Conservation (phyloP, 1,284 basidiomycete genomes). For the Pholiota adiposa region DNA sequence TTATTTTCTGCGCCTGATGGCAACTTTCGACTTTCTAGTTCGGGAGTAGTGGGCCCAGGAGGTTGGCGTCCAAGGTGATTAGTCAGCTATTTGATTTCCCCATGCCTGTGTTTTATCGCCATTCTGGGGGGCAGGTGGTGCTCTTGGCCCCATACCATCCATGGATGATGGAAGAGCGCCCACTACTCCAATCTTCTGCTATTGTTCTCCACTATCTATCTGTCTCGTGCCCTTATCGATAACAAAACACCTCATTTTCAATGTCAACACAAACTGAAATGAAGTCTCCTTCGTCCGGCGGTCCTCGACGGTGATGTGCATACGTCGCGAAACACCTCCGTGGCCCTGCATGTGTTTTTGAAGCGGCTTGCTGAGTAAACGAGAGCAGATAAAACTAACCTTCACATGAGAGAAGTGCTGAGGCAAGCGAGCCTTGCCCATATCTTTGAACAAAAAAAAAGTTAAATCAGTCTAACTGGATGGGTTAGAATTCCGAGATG, state of each 20-base stretch:
- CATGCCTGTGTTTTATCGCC: neutral
- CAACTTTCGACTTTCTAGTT: neutral
- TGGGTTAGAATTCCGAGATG: neutral
- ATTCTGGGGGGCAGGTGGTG: neutral
- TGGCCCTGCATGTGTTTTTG: neutral
- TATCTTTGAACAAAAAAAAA: neutral
- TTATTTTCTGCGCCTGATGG: neutral
- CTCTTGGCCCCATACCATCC: neutral
- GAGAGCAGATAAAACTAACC: neutral
- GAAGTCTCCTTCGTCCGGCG: neutral
- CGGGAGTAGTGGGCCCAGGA: neutral
- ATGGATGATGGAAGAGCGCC: neutral
- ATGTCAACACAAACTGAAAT: neutral
- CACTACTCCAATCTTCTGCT: neutral
- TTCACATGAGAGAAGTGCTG: neutral
- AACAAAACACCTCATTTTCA: neutral
- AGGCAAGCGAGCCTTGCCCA: neutral
- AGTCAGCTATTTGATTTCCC: neutral
- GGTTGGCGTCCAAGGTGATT: neutral
- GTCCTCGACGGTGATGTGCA: neutral
- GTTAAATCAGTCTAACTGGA: neutral
- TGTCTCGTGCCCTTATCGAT: neutral
- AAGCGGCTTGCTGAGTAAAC: neutral
- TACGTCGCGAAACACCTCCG: neutral
- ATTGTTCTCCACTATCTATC: neutral